Conservation (phyloP, 2,329 filamentous ascomycete genomes). For the Calonectria pseudoreteaudii region DNA sequence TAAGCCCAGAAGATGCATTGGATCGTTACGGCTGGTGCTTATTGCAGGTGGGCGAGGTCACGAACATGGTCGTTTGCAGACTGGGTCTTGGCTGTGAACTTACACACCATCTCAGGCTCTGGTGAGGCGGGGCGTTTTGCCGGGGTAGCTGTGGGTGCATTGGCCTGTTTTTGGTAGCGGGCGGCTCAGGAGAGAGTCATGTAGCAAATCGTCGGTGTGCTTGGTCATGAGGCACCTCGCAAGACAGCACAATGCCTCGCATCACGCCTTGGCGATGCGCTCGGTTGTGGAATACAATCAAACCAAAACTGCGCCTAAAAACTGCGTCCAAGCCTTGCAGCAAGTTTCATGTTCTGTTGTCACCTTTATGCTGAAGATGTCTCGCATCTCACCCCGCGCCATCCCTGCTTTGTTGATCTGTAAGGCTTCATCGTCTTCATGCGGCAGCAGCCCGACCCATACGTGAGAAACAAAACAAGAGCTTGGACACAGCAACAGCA, state of each 20-base stretch:
- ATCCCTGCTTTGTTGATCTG: slow-evolving; percentile 4
- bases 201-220: background rate
- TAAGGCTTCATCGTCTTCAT: slow-evolving; percentile 20
- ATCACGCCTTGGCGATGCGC: background rate
- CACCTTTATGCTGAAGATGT: background rate
- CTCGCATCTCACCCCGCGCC: slow-evolving; percentile 15
- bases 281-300: background rate
- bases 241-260: background rate
- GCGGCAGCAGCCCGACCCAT: slow-evolving; percentile 14
- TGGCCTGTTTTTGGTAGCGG: slow-evolving; percentile 5
- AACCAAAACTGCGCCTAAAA: background rate
- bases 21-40: slow-evolving; percentile 16
- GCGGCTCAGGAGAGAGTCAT: background rate
- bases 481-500: background rate
- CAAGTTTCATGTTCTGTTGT: background rate
- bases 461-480: background rate
- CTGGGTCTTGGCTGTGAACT: slow-evolving; percentile 8
- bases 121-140: background rate
- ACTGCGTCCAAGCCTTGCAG: background rate
- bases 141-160: background rate
- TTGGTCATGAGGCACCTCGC: background rate
- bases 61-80: background rate
- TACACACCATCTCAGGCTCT: slow-evolving; percentile 9
- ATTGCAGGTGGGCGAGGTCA: slow-evolving; percentile 7
- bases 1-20: background rate